Base-by-base conservation (phyloP, 2,329 filamentous ascomycete species). In the Trichoderma harzianum region DNA sequence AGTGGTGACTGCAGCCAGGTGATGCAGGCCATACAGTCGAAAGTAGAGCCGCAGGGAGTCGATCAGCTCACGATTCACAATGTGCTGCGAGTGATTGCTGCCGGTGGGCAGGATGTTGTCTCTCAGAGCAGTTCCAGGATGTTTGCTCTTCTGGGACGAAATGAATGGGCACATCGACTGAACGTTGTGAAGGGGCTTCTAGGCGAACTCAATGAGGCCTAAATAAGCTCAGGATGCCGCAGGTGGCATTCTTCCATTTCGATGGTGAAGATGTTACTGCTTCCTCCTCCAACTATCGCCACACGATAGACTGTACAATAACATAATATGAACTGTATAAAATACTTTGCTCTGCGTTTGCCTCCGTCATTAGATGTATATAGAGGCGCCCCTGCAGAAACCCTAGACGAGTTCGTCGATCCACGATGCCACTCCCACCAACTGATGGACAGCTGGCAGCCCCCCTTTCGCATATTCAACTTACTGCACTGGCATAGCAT, bases 141-240 rank as follows among this genome's bases (percentile, higher is more conserved):
- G 70, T 77, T 83, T 36, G 73, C 73, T 21, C 73, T 82, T n/a
- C 72, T 83, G 1, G 82, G 82, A 5, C 76, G 77, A 43, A 76
- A 81, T 1, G 82, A 83, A 72, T 82, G 80, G 80, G 72, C 64
- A 8, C 55, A 72, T 58, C 78, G 81, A 5, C 73, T 79, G 4
- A 67, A 64, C 7, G 63, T 76, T 26, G 76, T 81, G 3, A 74
- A 72, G 10, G 67, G 43, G 3, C 43, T 80, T 30, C 55, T 78
- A 5, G 47, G 72, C 14, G 74, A 78, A 4, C 24, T n/a, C 12
- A 53, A 39, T 4, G 18, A 32, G 12, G 53, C 63, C 7, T 55
- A 28, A 24, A n/a, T 24, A 3, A 63, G 8, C 14, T 5, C 2
- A n/a, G 12, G 16, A 10, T 26, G 32, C 12, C 12, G 14, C 10